Conservation (phyloP, 2,329 filamentous ascomycete genomes). For the Cadophora sp. region DNA sequence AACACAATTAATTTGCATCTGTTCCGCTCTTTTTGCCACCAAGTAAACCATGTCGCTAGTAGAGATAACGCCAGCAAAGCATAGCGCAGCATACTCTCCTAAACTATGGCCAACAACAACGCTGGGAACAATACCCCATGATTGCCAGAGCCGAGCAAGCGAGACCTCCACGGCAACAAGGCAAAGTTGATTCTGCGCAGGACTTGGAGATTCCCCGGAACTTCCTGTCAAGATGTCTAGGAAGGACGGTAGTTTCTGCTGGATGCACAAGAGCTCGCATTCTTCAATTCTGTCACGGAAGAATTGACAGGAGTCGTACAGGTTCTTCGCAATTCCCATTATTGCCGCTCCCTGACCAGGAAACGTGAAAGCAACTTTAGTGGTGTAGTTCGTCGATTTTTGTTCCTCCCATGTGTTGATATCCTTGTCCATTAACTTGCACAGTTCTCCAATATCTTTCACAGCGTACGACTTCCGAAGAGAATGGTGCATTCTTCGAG, state of each 20-base stretch:
- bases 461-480: slow-evolving; percentile 58
- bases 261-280: slow-evolving; percentile 2
- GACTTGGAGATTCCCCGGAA: background rate
- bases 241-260: slow-evolving; percentile 12
- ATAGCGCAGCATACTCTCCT: slow-evolving; percentile 76
- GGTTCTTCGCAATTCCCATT: slow-evolving; percentile 12
- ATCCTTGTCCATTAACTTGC: slow-evolving; percentile 47
- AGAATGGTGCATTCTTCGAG: slow-evolving; percentile 63
- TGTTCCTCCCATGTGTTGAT: slow-evolving; percentile 25
- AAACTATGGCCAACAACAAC: slow-evolving; percentile 69
- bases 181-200: slow-evolving; percentile 47
- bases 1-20: slow-evolving; percentile 22
- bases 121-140: slow-evolving; percentile 61
- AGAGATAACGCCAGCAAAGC: slow-evolving; percentile 74
- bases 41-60: slow-evolving; percentile 74
- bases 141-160: slow-evolving; percentile 60
- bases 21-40: slow-evolving; percentile 68
- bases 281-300: slow-evolving; percentile 4
- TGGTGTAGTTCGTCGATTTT: slow-evolving; percentile 42
- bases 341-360: slow-evolving; percentile 54
- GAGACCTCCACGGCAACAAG: slow-evolving; percentile 61
- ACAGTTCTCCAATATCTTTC: slow-evolving; percentile 41
- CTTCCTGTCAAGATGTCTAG: background rate
- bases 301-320: slow-evolving; percentile 12
- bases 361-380: slow-evolving; percentile 46